Base-by-base conservation (phyloP, 371 early-diverging fungal genomes). In the Lichtheimia ornata region DNA sequence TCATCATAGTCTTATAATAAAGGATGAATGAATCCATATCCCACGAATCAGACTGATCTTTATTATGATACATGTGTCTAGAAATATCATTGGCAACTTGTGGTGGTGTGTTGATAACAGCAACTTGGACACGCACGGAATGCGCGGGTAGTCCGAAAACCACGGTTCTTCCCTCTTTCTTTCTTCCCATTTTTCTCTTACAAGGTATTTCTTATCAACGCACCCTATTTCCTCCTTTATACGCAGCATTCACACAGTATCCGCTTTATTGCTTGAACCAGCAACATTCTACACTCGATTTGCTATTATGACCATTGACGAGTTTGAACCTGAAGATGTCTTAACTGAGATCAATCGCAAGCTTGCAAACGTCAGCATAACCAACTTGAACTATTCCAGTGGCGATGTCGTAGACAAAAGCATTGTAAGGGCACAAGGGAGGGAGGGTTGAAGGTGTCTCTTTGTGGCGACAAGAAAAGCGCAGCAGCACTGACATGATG, bases 311-410 rank as follows among this genome's bases (percentile, higher is more conserved):
- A 75, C 79, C 9, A 65, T 74, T 35, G 79, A 78, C 57, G 75
- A 72, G 44, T 79, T 70, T 44, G 75, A 76, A 35, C 74, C 77
- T 41, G 73, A 67, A 28, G 71, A 68, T 54, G 51, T 55, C 25
- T 54, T 79, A 1, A 43, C 58, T 5, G 80, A 76, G 45, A 72
- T 79, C 50, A 79, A 70, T 41, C 74, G 71, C 42, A 79, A 79
- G 54, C 58, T 79, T 1, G 70, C 77, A 28, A 76, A 72, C 53
- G 80, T 79, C 13, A 58, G 65, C 22, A 66, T 76, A 14, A 51
- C 65, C 35, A 65, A 74, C 50, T 13, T 64, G 41, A 58, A 67
- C 24, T 53, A 62, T 22, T 57, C 53, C 42, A 49, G 64, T 20
- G 61, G 55, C 43, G 71, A 66, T 5, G 45, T 24, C 15, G 58